A percentile compares a stretch with the other conserved stretches of the same genome.
Evolutionary conservation across 83 land plant species (phyloP).

Genomic region (Picea engelmannii): DNA sequence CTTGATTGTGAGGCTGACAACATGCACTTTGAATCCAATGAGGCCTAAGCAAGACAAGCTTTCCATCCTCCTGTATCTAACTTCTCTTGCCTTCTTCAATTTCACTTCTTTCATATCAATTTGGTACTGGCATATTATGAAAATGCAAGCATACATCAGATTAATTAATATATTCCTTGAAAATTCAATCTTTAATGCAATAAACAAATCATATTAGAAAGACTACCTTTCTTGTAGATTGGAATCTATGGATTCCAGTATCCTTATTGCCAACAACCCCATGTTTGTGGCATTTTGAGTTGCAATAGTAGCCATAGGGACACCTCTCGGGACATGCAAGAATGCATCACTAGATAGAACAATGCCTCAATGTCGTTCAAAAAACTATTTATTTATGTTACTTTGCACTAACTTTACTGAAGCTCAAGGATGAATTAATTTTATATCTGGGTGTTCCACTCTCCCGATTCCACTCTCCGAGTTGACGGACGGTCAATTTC

Average conservation of each 20-base stretch:
- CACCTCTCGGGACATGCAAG: slow-evolving; percentile 88
- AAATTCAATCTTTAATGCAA: not conserved
- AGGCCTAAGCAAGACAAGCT: slow-evolving; percentile 23
- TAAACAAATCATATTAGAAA: not conserved
- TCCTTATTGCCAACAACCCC: slow-evolving; percentile 81
- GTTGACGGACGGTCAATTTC: no score
- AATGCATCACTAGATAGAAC: not conserved
- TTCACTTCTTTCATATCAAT: slow-evolving; percentile 62
- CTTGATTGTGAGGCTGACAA: no score
- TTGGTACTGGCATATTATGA: slow-evolving; percentile 59
- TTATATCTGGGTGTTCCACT: no score
- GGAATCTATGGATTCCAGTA: slow-evolving; percentile 51
- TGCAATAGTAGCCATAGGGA: slow-evolving; percentile 97
- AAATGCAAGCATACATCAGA: slow-evolving; percentile 4
- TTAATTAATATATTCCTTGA: not conserved
- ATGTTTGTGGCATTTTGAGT: slow-evolving; percentile 94
- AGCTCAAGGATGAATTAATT: not conserved
- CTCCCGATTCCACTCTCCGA: no score
- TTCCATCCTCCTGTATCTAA: slow-evolving; percentile 80
- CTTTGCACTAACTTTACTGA: not conserved
- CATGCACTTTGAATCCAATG: no score
- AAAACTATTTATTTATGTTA: not conserved
- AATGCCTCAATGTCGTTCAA: not conserved
- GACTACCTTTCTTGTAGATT: slow-evolving; percentile 47
- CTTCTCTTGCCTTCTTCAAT: slow-evolving; percentile 61